Base-by-base conservation (phyloP, 345 rosid genomes). In the Sisymbrium altissimum region DNA sequence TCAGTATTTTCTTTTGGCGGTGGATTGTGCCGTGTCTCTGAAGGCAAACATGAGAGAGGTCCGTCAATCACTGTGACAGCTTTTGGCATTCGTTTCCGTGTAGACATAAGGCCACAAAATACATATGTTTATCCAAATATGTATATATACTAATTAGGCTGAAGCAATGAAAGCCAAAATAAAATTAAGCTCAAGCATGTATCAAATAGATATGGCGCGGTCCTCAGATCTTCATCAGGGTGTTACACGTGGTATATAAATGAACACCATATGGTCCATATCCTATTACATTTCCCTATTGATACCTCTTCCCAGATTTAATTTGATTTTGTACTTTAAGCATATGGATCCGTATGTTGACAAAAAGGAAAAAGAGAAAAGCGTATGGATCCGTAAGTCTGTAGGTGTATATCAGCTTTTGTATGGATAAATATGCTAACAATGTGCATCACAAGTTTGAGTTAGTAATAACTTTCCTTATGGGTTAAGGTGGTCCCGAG, bases 11-110 rank as follows among this genome's bases (percentile, higher is more conserved):
- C 18, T 19, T 23, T 48, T 29, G 72, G 44, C 72, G 78, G 66
- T 74, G 61, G 72, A 50, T 75, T 60, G 4, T 60, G 74, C 79
- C 79, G 79, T 75, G 58, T 15, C 36, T 60, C 69, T 21, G 49
- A 75, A 7, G 79, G 79, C 79, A 75, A 52, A 68, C 7, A 30
- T 68, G 74, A 75, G 29, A 58, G 38, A 29, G 62, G 4, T 17
- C 55, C 8, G 45, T 56, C 11, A 44, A n/a, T 32, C 48, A 45
- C 66, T 58, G 35, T 38, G 67, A 67, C 57, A 21, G 14, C 5
- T 27, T 21, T 29, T 41, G 55, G 54, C 68, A 14, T 10, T 30
- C 73, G 8, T 60, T 67, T 35, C 68, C 63, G 38, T 60, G 40
- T 67, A 15, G n/a, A 59, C 62, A 68, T 49, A 66, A 67, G 73